phyloP scores from a whole-genome alignment of 106 monocot species.

The Cymbidium sinense region DNA sequence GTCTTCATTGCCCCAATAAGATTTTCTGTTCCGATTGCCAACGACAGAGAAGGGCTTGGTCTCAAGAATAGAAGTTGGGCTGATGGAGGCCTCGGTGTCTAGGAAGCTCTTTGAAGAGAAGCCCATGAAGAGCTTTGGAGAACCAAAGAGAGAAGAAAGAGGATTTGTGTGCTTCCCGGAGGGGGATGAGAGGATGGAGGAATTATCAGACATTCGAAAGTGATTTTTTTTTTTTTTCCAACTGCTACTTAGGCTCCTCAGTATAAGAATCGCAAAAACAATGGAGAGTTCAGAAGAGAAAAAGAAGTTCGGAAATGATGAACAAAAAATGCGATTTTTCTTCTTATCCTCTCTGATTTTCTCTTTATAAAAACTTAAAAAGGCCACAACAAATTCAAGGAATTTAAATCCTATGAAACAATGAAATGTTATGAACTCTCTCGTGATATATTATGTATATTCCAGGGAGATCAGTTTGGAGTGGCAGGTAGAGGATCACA shows the following conservation, averaged over 20 bases:
- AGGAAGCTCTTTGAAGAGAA: slow-evolving; percentile 11
- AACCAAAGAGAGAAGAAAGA: slow-evolving; percentile 5
- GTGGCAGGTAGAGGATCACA: not conserved
- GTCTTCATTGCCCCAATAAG: not conserved
- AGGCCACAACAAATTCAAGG: not conserved
- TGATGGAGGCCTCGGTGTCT: slow-evolving; percentile 45
- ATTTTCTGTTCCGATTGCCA: slow-evolving; percentile 19
- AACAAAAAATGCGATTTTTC: too few species aligned
- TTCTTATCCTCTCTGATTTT: not conserved
- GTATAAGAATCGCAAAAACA: not conserved
- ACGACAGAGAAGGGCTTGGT: slow-evolving; percentile 39
- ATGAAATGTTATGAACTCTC: too few species aligned
- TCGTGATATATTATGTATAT: too few species aligned
- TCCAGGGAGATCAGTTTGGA: not conserved
- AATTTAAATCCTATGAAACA: not conserved
- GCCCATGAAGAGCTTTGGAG: slow-evolving; percentile 16
- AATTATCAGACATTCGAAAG: not conserved
- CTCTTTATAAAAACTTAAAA: not conserved
- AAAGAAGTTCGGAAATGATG: not conserved
- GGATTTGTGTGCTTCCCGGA: slow-evolving; percentile 4
- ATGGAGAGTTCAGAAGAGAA: not conserved
- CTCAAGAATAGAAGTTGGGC: slow-evolving; percentile 84
- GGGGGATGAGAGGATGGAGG: slow-evolving; percentile 8
- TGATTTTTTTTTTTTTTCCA: slow-evolving; percentile 1
- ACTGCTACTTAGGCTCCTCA: not conserved